Evolutionary conservation across 2,329 filamentous ascomycete genomes (phyloP), one percentile per base, ranked within the genome.

Genomic region (Colletotrichum sp.): DNA sequence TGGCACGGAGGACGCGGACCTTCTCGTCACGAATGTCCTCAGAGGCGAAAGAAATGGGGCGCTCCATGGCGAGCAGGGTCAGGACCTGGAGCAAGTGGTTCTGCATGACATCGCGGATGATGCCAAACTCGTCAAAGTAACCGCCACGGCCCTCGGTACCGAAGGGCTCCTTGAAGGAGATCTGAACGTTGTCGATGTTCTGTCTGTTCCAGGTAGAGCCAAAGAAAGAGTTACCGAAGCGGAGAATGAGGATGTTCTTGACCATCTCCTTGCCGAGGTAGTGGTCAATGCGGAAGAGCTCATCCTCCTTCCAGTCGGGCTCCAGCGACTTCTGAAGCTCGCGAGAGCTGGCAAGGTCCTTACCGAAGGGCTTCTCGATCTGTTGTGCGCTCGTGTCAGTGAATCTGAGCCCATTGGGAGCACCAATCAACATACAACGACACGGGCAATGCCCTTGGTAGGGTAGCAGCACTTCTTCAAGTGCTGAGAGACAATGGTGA

Each of bases 201-300:
- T 98, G 96, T 80, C 97, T 93, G 90, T 99, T 99, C 97, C 97
- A 99, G 75, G 96, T 99, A 58, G 97, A 96, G 79, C 96, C 96
- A 81, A 99, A 95, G 91, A 99, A 99, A 80, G 98, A 96, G 89
- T 99, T 99, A 81, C 97, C 98, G 84, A 99, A 99, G 84, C 98
- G 93, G 80, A 99, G 92, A 81, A 99, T 98, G 79, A 99, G 91
- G 80, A 99, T 98, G 88, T 99, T 99, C 93, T 99, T 99, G 82
- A 99, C 97, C 97, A 99, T 99, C 88, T 99, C 97, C 91, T 99
- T 99, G 82, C 98, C 98, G 64, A 99, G 92, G 87, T 99, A 99
- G 89, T 99, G 97, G 86, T 99, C 97, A 82, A 99, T 99, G 83
- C 97, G 96, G 93, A 98, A 99, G 80, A 99, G 93, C 88, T 99